These are phyloP conservation scores for Chrysanthemum seticuspe DNA, from an alignment of 129 eudicot genomes.

Conservation along the genomic window DNA sequence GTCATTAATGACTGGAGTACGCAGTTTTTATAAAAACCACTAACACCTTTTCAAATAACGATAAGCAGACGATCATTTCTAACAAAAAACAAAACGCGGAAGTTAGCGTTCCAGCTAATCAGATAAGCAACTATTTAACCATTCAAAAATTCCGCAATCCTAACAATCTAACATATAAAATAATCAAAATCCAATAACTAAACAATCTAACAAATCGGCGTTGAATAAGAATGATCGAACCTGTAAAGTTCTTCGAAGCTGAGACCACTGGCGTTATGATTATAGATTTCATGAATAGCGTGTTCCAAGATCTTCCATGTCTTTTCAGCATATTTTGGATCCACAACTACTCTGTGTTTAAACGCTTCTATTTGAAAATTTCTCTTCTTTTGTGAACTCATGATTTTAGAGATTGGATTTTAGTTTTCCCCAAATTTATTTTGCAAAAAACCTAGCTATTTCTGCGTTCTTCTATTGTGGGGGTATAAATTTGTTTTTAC, in stretches of 20 bases:
- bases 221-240: slow-evolving; percentile 26
- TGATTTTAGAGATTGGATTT: too few species aligned
- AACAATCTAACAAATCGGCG: not conserved
- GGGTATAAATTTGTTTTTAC: too few species aligned
- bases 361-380: slow-evolving; percentile 63
- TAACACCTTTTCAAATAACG: not conserved
- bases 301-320: slow-evolving; percentile 65
- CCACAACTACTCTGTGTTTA: slow-evolving; percentile 58
- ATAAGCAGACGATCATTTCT: not conserved
- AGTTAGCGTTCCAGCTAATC: too few species aligned
- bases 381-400: slow-evolving; percentile 59
- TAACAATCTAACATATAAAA: not conserved
- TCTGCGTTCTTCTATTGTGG: too few species aligned
- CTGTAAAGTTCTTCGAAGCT: slow-evolving; percentile 65
- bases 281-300: slow-evolving; percentile 65
- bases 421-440: slow-evolving; percentile 8
- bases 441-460: too few species aligned
- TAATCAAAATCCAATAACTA: not conserved
- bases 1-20: too few species aligned
- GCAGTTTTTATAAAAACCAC: too few species aligned
- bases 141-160: not conserved
- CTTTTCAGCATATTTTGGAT: slow-evolving; percentile 61
- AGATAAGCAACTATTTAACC: too few species aligned
- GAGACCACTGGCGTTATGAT: slow-evolving; percentile 58
- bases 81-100: not conserved